phyloP scores from a whole-genome alignment of 2,329 filamentous ascomycete species.

The Dothistroma pini region DNA sequence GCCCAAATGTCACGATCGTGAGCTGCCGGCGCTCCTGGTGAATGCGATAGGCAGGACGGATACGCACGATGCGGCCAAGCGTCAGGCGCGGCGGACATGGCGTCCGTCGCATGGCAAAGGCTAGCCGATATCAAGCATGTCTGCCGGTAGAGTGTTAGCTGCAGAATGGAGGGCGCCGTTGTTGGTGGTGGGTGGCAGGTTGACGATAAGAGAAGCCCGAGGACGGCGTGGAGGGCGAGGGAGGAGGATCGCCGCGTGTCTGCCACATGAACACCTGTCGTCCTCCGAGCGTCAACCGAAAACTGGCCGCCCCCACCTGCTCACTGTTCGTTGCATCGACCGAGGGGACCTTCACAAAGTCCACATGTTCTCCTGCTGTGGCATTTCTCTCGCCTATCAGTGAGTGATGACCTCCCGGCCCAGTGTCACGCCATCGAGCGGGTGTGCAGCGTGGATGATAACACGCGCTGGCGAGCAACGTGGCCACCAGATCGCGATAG shows the following conservation, averaged over 20 bases:
- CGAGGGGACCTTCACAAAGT: no score
- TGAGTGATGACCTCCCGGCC: not conserved
- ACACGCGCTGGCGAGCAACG: not conserved
- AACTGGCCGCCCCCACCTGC: no score
- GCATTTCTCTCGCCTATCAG: not conserved
- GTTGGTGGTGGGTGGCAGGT: not conserved
- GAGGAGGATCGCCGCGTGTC: not conserved
- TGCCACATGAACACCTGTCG: no score
- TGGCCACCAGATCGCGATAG: not conserved
- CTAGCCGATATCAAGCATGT: not conserved
- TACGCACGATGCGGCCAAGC: constrained; percentile 1
- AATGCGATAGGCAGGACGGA: constrained; percentile 5
- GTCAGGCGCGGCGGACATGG: not conserved
- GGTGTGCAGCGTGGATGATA: not conserved
- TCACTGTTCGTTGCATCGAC: no score
- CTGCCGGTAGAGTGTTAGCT: not conserved
- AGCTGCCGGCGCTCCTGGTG: not conserved
- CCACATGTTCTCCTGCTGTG: no score
- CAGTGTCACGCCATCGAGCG: no score
- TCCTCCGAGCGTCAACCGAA: not conserved
- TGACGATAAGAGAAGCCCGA: constrained; percentile 1
- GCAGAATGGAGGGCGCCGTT: not conserved
- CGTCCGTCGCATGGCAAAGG: not conserved
- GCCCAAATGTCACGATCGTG: not conserved
- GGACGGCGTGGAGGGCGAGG: not conserved